Conservation (phyloP, 768 basidiomycete genomes). For the Cytidiella melzeri region DNA sequence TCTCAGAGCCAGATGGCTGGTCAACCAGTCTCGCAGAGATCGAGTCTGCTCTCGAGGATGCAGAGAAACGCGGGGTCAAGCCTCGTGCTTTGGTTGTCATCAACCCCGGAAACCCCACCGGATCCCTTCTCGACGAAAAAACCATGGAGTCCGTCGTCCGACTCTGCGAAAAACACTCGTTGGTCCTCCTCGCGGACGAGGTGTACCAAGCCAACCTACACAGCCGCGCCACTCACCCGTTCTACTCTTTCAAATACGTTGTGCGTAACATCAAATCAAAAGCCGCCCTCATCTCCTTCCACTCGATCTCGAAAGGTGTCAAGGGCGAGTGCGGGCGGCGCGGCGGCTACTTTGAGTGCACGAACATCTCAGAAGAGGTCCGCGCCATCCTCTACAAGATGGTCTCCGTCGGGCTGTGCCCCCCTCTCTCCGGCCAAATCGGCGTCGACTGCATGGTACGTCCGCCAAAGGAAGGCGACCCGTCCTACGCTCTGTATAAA, state of each 20-base stretch:
- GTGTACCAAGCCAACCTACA: conserved; percentile 98
- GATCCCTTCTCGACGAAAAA: conserved; percentile 64
- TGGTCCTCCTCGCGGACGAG: conserved; percentile 94
- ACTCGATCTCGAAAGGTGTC: conserved; percentile 96
- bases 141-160: conserved; percentile 75
- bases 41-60: conserved; percentile 58
- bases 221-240: conserved; percentile 55
- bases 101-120: conserved; percentile 98
- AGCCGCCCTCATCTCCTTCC: conserved; percentile 88
- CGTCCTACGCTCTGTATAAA: conserved; percentile 75
- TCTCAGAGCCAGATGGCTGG: conserved; percentile 81
- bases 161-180: conserved; percentile 76
- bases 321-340: conserved; percentile 95
- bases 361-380: conserved; percentile 73
- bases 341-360: conserved; percentile 93
- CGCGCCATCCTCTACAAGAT: conserved; percentile 93
- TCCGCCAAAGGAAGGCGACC: conserved; percentile 71
- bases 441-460: conserved; percentile 87
- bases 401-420: conserved; percentile 85
- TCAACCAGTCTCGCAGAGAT: conserved; percentile 69
- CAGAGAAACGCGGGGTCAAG: conserved; percentile 49
- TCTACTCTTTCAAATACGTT: conserved; percentile 92
- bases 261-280: conserved; percentile 61
- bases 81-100: conserved; percentile 92
- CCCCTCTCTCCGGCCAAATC: conserved; percentile 86